Conservation (phyloP, 2,329 filamentous ascomycete species). For the Coniella lustricola region DNA sequence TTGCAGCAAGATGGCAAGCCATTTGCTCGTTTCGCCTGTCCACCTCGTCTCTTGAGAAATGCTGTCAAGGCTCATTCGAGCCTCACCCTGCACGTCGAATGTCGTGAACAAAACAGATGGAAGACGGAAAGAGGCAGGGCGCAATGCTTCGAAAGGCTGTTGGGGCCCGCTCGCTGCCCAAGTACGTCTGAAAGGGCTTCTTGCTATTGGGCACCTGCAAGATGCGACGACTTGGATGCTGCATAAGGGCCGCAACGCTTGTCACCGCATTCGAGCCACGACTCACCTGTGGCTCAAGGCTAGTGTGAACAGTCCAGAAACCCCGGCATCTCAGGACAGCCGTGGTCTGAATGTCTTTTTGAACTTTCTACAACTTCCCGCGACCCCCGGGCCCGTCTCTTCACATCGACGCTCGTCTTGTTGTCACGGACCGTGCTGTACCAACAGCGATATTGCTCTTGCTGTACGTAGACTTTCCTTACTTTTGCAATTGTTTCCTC, state of each 20-base stretch:
- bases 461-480: not conserved
- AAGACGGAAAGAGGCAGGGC: constrained; percentile 1
- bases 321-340: constrained; percentile 7
- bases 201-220: constrained; percentile 15
- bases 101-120: not conserved
- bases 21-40: too few species aligned
- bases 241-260: constrained; percentile 17
- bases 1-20: too few species aligned
- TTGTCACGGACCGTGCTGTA: not conserved
- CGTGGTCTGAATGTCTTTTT: constrained; percentile 2
- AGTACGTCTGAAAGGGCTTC: constrained; percentile 9
- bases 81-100: too few species aligned
- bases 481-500: not conserved
- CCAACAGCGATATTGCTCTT: not conserved
- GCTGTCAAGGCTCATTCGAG: too few species aligned
- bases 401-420: constrained; percentile 2
- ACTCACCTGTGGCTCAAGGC: constrained; percentile 27
- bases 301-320: constrained; percentile 27
- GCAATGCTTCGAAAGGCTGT: not conserved
- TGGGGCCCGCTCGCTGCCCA: constrained; percentile 16
- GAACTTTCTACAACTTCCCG: constrained; percentile 1
- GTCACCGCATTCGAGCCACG: constrained; percentile 35
- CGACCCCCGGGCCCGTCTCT: constrained; percentile 7
- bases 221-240: constrained; percentile 15
- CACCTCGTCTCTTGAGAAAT: too few species aligned